phyloP scores from a whole-genome alignment of 2,329 filamentous ascomycete genomes.

The Domatiomyces catenatus region DNA sequence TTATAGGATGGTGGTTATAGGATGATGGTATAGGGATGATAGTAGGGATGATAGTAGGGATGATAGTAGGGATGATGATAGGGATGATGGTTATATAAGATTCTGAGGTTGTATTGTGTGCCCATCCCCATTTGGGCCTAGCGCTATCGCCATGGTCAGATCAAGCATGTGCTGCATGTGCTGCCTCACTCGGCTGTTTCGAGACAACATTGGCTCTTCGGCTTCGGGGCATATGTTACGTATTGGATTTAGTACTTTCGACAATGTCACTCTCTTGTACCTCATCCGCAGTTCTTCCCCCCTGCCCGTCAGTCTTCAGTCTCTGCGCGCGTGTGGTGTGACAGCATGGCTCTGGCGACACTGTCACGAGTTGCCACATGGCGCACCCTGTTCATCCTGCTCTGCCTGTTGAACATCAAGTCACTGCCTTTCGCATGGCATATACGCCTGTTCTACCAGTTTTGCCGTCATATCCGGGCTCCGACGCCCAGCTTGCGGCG shows the following conservation, averaged over 20 bases:
- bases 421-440: slow-evolving; percentile 63
- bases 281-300: neutral
- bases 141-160: neutral
- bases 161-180: neutral
- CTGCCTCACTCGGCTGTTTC: neutral
- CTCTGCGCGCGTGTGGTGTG: neutral
- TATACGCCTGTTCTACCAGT: slow-evolving; percentile 44
- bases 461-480: slow-evolving; percentile 39
- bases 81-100: too few species aligned
- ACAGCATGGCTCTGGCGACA: neutral
- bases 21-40: too few species aligned
- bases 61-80: too few species aligned
- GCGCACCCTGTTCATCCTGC: slow-evolving; percentile 30
- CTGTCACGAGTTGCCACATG: slow-evolving; percentile 17
- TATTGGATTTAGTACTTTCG: neutral
- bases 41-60: too few species aligned
- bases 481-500: slow-evolving; percentile 29
- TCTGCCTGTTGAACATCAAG: slow-evolving; percentile 55
- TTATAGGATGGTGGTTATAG: too few species aligned
- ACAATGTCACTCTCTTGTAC: neutral
- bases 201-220: neutral
- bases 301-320: neutral
- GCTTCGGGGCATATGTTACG: neutral
- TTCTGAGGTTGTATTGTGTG: too few species aligned
- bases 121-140: neutral